Conservation (phyloP, 108 stramenopile species). For the Cyclotella choctawhatcheeana region DNA sequence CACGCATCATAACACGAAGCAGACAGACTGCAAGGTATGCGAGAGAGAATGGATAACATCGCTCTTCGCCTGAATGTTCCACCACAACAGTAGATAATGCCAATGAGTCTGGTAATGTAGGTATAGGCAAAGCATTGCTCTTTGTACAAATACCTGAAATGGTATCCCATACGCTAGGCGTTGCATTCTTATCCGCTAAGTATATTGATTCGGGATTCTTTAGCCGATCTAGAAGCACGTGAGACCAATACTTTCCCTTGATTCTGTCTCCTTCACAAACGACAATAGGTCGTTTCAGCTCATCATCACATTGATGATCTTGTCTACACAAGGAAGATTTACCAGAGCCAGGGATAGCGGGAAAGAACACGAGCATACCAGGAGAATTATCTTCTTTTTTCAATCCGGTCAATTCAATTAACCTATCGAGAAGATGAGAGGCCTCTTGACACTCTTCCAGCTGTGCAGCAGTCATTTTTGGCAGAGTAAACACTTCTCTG, state of each 20-base stretch:
- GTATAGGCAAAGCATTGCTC: conserved; percentile 55
- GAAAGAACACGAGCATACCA: conserved; percentile 83
- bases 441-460: conserved; percentile 14
- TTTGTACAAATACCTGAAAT: conserved; percentile 47
- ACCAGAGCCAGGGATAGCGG: conserved; percentile 84
- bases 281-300: not conserved
- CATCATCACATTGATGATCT: conserved; percentile 10
- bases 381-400: conserved; percentile 17
- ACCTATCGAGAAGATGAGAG: conserved; percentile 9
- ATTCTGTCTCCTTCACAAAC: conserved; percentile 51
- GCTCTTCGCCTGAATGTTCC: conserved; percentile 32
- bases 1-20: conserved; percentile 67
- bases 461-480: not conserved
- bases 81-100: conserved; percentile 58
- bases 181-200: conserved; percentile 83
- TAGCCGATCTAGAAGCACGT: conserved; percentile 38
- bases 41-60: conserved; percentile 76
- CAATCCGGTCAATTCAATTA: conserved; percentile 4
- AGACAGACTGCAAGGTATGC: conserved; percentile 78
- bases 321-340: conserved; percentile 67
- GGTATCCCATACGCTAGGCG: conserved; percentile 59
- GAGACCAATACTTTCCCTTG: conserved; percentile 57
- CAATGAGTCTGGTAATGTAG: conserved; percentile 65
- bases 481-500: conserved; percentile 39
- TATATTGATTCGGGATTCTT: conserved; percentile 38